Evolutionary conservation across 805 yeast genomes (phyloP), one percentile per base, ranked within the genome.

Genomic region (Pichia occidentalis): DNA sequence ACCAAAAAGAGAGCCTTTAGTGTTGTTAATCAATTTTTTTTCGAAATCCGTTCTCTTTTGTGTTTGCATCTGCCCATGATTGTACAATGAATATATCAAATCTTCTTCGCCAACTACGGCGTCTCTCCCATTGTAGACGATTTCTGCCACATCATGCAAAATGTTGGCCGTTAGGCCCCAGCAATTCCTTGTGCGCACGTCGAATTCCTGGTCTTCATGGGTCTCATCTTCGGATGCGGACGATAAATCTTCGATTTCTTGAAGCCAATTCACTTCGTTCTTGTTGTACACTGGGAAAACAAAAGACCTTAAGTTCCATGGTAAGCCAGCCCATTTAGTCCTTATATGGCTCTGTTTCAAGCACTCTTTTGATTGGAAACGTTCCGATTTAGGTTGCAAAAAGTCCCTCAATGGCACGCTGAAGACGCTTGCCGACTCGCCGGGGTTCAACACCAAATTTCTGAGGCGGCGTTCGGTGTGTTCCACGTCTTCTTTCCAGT

Each of bases 81-180:
- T 65, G 11, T 39, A 50, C 17, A 80, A 51, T 14, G 75, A 71
- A 59, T 73, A 67, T 22, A 81, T 77, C 41, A 81, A 57, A 42
- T 77, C 82, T 53, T 81, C 88, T 46, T 80, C 81, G 2, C 84
- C 85, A 31, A 73, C 53, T 20, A 64, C 55, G 11, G 48, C 41
- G 17, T 56, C 44, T 36, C 55, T 43, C 27, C 64, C 63, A 48
- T 73, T 45, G 51, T 74, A 72, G 4, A 72, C 62, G 8, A 81
- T 65, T 40, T 67, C 68, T 2, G 86, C 79, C 21, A 83, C 51
- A 53, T 83, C 90, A 49, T 74, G 83, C n/a, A 83, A 53, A 8
- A 83, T 82, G 52, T 80, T 81, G 3, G 88, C 90, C 0, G 92
- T 83, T 25, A 83, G 60, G 1, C 94, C 94, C 94, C 92, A 83